A percentile compares a stretch with the other conserved stretches of the same genome.
These are phyloP conservation scores for Phialophora expanda DNA, from an alignment of 2,329 filamentous ascomycete species.

Conservation along the genomic window DNA sequence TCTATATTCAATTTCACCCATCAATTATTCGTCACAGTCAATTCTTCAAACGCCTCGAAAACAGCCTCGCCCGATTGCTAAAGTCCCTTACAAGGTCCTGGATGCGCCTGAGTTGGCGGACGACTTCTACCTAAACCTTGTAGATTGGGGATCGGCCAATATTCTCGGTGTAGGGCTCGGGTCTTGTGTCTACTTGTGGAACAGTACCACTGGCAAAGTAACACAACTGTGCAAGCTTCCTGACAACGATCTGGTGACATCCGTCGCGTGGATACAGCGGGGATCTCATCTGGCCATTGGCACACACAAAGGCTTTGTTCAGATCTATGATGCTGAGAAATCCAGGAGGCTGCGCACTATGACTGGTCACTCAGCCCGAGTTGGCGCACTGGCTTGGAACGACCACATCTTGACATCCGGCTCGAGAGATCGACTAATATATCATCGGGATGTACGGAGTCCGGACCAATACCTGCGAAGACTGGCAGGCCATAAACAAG, in stretches of 20 bases:
- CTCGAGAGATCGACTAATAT: conserved; percentile 89
- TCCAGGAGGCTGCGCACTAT: conserved; percentile 86
- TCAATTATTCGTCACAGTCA: conserved; percentile 88
- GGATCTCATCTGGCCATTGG: conserved; percentile 95
- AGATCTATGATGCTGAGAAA: conserved; percentile 96
- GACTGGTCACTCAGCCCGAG: conserved; percentile 92
- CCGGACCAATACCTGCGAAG: conserved; percentile 89
- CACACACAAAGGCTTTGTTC: conserved; percentile 89
- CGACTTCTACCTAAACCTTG: conserved; percentile 96
- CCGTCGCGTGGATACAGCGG: conserved; percentile 97
- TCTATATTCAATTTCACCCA: conserved; percentile 92
- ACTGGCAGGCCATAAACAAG: conserved; percentile 93
- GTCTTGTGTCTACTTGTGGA: conserved; percentile 98
- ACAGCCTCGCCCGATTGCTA: conserved; percentile 86
- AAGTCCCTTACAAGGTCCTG: conserved; percentile 96
- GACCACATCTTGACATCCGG: conserved; percentile 96
- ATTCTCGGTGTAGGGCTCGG: conserved; percentile 91
- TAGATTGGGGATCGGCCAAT: conserved; percentile 97
- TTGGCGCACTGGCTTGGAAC: conserved; percentile 96
- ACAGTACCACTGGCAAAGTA: conserved; percentile 85
- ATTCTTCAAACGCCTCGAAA: conserved; percentile 90
- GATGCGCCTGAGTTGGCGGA: conserved; percentile 95
- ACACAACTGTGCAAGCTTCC: conserved; percentile 91
- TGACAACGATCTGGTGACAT: conserved; percentile 86
- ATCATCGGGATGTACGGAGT: conserved; percentile 91